phyloP scores from a whole-genome alignment of 768 basidiomycete species.

The Phaeotremella skinneri region DNA sequence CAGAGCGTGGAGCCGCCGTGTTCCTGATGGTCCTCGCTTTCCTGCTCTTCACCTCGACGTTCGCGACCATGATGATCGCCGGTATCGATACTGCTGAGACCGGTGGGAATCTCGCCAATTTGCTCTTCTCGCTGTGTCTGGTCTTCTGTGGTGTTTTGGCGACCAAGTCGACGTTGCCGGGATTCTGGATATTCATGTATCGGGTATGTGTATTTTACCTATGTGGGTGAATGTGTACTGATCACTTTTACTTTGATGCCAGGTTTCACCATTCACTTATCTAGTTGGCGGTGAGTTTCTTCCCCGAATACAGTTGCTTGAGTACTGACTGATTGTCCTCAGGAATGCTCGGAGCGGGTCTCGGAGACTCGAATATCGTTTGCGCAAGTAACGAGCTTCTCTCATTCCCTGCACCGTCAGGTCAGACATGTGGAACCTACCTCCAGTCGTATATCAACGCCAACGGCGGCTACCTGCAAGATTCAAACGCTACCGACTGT shows the following conservation, averaged over 20 bases:
- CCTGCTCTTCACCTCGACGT: slow-evolving; percentile 53
- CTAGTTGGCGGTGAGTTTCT: slow-evolving; percentile 68
- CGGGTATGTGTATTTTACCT: slow-evolving; percentile 53
- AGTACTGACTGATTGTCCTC: neutral
- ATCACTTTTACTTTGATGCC: slow-evolving; percentile 3
- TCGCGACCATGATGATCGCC: slow-evolving; percentile 53
- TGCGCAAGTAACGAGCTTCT: slow-evolving; percentile 71
- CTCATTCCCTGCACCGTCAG: slow-evolving; percentile 68
- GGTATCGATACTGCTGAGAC: slow-evolving; percentile 52
- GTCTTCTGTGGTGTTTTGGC: slow-evolving; percentile 55
- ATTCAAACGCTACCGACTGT: slow-evolving; percentile 65
- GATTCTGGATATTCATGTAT: slow-evolving; percentile 51
- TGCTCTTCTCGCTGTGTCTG: slow-evolving; percentile 54
- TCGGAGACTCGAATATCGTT: slow-evolving; percentile 65
- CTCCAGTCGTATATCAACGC: slow-evolving; percentile 63
- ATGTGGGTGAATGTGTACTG: slow-evolving; percentile 48
- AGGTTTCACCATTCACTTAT: slow-evolving; percentile 62
- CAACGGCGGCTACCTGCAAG: slow-evolving; percentile 72
- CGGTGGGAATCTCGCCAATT: slow-evolving; percentile 54
- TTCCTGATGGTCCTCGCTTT: slow-evolving; percentile 54
- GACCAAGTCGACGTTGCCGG: slow-evolving; percentile 33
- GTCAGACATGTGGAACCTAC: slow-evolving; percentile 71
- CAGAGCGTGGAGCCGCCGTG: slow-evolving; percentile 54
- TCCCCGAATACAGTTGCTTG: slow-evolving; percentile 47
- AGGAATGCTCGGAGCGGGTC: slow-evolving; percentile 39